Percentiles rank a stretch among this genome's conserved stretches.
Evolutionary conservation across 371 early-diverging fungal genomes (phyloP).

Genomic region (Mucor sp.): DNA sequence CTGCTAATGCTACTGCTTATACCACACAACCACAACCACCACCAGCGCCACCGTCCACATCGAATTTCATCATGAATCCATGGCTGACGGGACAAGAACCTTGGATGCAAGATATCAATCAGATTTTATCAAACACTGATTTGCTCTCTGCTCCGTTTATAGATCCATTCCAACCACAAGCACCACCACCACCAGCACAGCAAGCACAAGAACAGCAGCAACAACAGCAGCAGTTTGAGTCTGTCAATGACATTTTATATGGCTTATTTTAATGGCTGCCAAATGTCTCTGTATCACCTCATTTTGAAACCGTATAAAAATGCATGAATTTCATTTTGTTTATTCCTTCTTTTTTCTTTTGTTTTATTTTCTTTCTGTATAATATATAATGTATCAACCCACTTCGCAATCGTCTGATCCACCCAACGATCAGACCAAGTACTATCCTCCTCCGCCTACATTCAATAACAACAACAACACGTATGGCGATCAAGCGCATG

Average conservation of each 20-base stretch:
- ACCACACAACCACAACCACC: neutral
- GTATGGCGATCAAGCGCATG: neutral
- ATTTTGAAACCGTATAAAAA: conserved; percentile 4
- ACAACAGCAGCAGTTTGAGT: neutral
- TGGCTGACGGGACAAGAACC: conserved; percentile 6
- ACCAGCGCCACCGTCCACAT: neutral
- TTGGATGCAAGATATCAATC: conserved; percentile 14
- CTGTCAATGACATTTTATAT: neutral
- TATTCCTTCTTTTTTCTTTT: neutral
- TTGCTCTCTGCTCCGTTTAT: neutral
- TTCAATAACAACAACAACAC: neutral
- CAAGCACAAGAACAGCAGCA: neutral
- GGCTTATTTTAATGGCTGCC: conserved; percentile 2
- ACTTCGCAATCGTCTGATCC: neutral
- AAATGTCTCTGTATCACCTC: neutral
- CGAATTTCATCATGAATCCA: neutral
- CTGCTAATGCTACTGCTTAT: neutral
- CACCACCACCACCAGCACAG: neutral
- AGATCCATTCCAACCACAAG: neutral
- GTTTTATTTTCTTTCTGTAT: neutral
- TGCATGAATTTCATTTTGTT: neutral
- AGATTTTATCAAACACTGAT: neutral
- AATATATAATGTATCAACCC: conserved; percentile 20
- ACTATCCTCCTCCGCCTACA: conserved; percentile 24
- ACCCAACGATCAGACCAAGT: conserved; percentile 5